Evolutionary conservation across 176 grass and related monocot genomes (phyloP).

Genomic region (Oryza meridionalis): DNA sequence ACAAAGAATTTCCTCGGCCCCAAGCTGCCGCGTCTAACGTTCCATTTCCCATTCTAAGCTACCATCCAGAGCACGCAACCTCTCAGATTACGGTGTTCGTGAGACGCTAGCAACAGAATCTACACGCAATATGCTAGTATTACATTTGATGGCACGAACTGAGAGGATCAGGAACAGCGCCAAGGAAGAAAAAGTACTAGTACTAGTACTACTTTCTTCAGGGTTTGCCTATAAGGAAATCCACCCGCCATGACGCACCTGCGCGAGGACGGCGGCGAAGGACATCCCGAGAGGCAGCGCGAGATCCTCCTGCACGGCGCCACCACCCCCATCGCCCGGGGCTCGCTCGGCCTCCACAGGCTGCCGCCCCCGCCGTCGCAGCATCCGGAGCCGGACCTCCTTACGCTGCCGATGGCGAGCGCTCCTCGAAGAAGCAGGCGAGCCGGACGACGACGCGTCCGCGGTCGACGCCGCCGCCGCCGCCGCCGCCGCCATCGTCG

Average conservation of each 20-base stretch:
- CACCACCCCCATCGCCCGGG: background rate
- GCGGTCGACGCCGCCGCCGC: too few relatives aligned
- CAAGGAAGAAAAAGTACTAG: slow-evolving; percentile 8
- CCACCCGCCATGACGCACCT: slow-evolving; percentile 46
- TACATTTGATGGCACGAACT: background rate
- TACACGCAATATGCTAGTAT: too few relatives aligned
- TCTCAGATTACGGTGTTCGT: background rate
- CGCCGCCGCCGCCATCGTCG: background rate
- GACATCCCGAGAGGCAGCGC: slow-evolving; percentile 92
- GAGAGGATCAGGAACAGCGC: background rate
- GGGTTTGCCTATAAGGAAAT: background rate
- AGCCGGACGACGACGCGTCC: slow-evolving; percentile 22
- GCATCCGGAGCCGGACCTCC: slow-evolving; percentile 44
- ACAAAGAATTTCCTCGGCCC: background rate
- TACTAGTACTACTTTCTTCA: background rate
- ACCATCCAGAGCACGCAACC: too few relatives aligned
- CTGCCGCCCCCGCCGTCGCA: slow-evolving; percentile 13
- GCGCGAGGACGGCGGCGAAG: slow-evolving; percentile 73
- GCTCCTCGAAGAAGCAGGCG: background rate
- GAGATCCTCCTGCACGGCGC: slow-evolving; percentile 52
- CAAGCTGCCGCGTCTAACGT: background rate
- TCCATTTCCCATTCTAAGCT: background rate
- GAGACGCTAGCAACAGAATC: too few relatives aligned
- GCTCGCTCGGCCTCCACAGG: background rate
- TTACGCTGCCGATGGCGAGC: slow-evolving; percentile 4